These are phyloP conservation scores for Aplosporella prunicola DNA, from an alignment of 2,329 filamentous ascomycete species.

Conservation along the genomic window DNA sequence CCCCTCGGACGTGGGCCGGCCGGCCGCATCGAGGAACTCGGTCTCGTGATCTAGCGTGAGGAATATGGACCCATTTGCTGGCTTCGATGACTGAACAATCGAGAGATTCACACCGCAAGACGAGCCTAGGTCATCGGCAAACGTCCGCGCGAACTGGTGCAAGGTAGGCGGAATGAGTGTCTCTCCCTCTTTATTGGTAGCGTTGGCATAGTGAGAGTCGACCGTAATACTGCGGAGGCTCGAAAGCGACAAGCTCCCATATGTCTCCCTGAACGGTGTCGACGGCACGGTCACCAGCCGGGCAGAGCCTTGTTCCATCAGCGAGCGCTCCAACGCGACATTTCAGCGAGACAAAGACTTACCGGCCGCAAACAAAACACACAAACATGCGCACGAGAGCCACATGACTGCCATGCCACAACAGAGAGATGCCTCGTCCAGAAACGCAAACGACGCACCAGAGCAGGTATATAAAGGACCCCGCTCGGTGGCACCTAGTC, in stretches of 20 bases:
- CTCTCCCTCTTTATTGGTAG: constrained; percentile 34
- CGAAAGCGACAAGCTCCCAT: constrained; percentile 11
- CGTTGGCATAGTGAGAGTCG: constrained; percentile 32
- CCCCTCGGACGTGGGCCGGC: constrained; percentile 34
- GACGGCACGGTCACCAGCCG: constrained; percentile 14
- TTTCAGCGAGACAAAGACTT: background rate
- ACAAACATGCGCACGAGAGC: too few species aligned
- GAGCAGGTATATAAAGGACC: too few species aligned
- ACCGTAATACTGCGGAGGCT: constrained; percentile 31
- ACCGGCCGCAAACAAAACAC: too few species aligned
- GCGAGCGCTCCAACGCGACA: too few species aligned
- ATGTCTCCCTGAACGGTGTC: constrained; percentile 8
- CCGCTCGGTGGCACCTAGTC: too few species aligned
- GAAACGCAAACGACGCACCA: too few species aligned
- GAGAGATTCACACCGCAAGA: constrained; percentile 7
- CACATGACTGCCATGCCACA: too few species aligned
- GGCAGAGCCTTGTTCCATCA: constrained; percentile 9
- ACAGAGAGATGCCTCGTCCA: too few species aligned
- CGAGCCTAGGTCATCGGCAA: constrained; percentile 30
- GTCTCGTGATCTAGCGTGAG: constrained; percentile 37
- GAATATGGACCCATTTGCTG: constrained; percentile 28
- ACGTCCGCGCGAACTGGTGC: constrained; percentile 38
- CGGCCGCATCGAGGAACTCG: constrained; percentile 37
- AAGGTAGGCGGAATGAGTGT: constrained; percentile 42
- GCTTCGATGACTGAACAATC: background rate